Percentiles rank a stretch among this genome's conserved stretches.
phyloP scores from a whole-genome alignment of 2,329 filamentous ascomycete species.

The Lomentospora prolificans region DNA sequence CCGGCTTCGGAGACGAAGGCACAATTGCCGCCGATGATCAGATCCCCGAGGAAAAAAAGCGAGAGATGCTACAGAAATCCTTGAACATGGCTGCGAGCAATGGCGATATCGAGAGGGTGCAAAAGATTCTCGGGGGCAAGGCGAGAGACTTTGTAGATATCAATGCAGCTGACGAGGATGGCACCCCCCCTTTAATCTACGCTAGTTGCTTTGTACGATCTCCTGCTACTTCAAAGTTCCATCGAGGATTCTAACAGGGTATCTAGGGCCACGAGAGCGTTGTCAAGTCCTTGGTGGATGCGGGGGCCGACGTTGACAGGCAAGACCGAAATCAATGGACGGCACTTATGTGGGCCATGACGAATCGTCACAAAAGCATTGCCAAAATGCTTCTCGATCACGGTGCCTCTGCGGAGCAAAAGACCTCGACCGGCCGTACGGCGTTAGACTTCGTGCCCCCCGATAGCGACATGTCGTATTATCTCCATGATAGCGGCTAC shows the following conservation, averaged over 20 bases:
- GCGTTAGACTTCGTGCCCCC: constrained; percentile 93
- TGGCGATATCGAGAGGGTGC: constrained; percentile 75
- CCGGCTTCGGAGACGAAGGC: constrained; percentile 68
- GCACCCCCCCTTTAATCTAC: constrained; percentile 93
- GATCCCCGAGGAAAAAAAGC: constrained; percentile 67
- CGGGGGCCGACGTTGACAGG: constrained; percentile 80
- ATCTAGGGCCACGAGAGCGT: constrained; percentile 78
- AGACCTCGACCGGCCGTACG: constrained; percentile 85
- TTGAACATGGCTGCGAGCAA: constrained; percentile 96
- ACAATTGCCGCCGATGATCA: constrained; percentile 66
- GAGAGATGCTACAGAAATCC: constrained; percentile 70
- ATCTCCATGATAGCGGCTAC: constrained; percentile 90
- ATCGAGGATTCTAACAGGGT: too few relatives aligned
- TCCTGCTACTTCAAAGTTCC: neutral
- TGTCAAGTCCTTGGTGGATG: constrained; percentile 72
- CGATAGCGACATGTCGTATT: constrained; percentile 93
- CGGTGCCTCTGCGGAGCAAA: constrained; percentile 89
- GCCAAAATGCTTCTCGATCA: constrained; percentile 87
- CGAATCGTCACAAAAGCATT: constrained; percentile 92
- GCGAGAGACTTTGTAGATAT: constrained; percentile 72
- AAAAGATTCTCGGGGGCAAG: constrained; percentile 63
- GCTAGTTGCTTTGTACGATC: constrained; percentile 86
- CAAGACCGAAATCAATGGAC: constrained; percentile 98
- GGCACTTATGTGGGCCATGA: constrained; percentile 99
- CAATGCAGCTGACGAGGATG: constrained; percentile 84